Evolutionary conservation across 805 yeast species (phyloP).

Genomic region (Myxozyma mucilagina): DNA sequence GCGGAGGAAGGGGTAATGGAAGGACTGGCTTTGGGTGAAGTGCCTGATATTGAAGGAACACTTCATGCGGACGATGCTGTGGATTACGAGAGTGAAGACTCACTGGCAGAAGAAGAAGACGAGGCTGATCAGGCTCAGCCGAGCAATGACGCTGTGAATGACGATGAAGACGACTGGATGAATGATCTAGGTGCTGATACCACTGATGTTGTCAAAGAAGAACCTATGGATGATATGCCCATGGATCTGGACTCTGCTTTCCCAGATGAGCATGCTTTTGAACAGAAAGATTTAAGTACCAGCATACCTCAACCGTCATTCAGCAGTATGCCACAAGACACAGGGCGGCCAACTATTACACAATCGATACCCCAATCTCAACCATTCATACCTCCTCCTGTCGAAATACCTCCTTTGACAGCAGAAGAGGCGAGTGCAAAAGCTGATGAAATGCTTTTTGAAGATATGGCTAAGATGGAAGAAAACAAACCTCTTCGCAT

Average conservation of each 20-base stretch:
- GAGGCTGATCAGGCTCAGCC: slow-evolving; percentile 6
- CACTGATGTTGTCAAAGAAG: background rate
- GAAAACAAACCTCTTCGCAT: slow-evolving; percentile 16
- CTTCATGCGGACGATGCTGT: slow-evolving; percentile 86
- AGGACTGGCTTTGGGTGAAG: slow-evolving; percentile 9
- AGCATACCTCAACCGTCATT: no score
- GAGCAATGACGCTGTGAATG: slow-evolving; percentile 39
- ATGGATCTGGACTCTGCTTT: background rate
- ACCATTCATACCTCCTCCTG: background rate
- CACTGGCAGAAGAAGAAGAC: slow-evolving; percentile 84
- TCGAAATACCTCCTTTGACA: background rate
- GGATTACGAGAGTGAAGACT: slow-evolving; percentile 93
- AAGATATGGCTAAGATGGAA: slow-evolving; percentile 14
- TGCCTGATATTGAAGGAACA: slow-evolving; percentile 16
- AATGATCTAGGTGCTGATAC: slow-evolving; percentile 1
- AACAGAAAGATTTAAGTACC: background rate
- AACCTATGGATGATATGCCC: background rate
- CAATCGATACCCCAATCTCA: background rate
- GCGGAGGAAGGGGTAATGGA: slow-evolving; percentile 13
- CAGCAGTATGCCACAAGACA: background rate
- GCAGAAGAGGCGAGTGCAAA: slow-evolving; percentile 5
- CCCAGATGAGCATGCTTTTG: background rate
- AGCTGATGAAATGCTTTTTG: slow-evolving; percentile 15
- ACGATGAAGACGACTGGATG: slow-evolving; percentile 45
- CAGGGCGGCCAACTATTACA: background rate